A percentile compares a stretch with the other conserved stretches of the same genome.
Conservation (phyloP, 2,329 filamentous ascomycete species). For the Penicillium sp. region DNA sequence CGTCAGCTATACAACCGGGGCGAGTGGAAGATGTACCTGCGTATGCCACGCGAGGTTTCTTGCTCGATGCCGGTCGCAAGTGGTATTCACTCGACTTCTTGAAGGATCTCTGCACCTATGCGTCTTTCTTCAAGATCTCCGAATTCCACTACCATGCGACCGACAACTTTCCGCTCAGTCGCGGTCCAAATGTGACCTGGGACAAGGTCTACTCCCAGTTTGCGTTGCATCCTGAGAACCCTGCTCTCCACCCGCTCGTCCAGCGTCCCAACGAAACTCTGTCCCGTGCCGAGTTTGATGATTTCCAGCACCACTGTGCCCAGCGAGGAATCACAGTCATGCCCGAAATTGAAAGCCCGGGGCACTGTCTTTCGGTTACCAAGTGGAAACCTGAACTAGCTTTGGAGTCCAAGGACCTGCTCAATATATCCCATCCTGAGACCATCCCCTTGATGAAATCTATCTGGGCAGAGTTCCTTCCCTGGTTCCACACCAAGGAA, state of each 20-base stretch:
- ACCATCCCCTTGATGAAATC: slow-evolving; percentile 55
- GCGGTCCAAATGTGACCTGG: slow-evolving; percentile 52
- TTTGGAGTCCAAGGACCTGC: slow-evolving; percentile 51
- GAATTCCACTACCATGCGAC: slow-evolving; percentile 60
- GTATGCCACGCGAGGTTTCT: slow-evolving; percentile 52
- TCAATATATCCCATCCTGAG: slow-evolving; percentile 59
- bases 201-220: slow-evolving; percentile 58
- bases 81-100: slow-evolving; percentile 59
- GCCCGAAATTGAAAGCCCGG: slow-evolving; percentile 62
- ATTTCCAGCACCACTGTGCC: slow-evolving; percentile 56
- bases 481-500: slow-evolving; percentile 58
- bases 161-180: slow-evolving; percentile 56
- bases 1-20: slow-evolving; percentile 44
- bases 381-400: slow-evolving; percentile 62
- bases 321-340: slow-evolving; percentile 59
- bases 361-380: slow-evolving; percentile 57
- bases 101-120: slow-evolving; percentile 60
- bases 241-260: slow-evolving; percentile 52
- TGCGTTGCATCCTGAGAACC: slow-evolving; percentile 53
- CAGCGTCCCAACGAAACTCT: slow-evolving; percentile 58
- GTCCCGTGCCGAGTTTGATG: slow-evolving; percentile 52
- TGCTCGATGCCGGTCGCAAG: slow-evolving; percentile 58
- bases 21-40: slow-evolving; percentile 52
- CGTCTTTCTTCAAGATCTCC: slow-evolving; percentile 64
- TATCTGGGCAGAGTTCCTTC: slow-evolving; percentile 58